Percentiles rank a stretch among this genome's conserved stretches.
These are phyloP conservation scores for Solanum piurae DNA, from an alignment of 257 asterid genomes.

Conservation along the genomic window DNA sequence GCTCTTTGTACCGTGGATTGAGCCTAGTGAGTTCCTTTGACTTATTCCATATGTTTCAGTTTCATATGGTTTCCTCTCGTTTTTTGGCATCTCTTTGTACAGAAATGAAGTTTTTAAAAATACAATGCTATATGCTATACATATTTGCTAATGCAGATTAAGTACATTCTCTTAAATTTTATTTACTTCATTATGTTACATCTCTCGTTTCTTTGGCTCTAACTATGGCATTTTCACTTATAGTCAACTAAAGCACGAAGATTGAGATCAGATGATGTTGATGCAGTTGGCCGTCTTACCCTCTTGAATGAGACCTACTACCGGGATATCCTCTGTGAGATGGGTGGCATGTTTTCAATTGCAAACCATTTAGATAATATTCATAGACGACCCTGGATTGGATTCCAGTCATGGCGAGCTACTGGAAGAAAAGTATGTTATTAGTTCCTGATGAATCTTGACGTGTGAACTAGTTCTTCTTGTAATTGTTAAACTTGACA, in stretches of 20 bases:
- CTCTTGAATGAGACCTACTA: conserved; percentile 69
- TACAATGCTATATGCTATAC: neutral
- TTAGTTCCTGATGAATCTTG: neutral
- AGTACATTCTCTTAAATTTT: neutral
- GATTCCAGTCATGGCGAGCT: conserved; percentile 99
- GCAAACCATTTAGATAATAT: conserved; percentile 77
- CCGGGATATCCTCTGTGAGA: conserved; percentile 80
- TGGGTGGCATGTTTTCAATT: conserved; percentile 91
- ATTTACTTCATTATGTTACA: neutral
- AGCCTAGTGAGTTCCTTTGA: conserved; percentile 65
- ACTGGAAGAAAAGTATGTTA: conserved; percentile 70
- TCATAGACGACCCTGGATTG: conserved; percentile 97
- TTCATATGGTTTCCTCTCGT: neutral
- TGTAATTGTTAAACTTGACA: neutral
- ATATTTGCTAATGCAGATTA: neutral
- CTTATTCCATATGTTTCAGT: neutral
- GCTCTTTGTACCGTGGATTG: conserved; percentile 96
- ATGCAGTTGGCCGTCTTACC: conserved; percentile 85
- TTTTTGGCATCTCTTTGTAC: neutral
- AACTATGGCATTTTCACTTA: conserved; percentile 11
- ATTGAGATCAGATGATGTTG: conserved; percentile 85
- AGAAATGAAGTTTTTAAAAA: neutral
- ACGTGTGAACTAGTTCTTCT: neutral
- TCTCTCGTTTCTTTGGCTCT: conserved; percentile 1
- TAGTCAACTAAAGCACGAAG: conserved; percentile 63